Evolutionary conservation across 176 grass and related monocot genomes (phyloP).

Genomic region (Pontederia crassipes): DNA sequence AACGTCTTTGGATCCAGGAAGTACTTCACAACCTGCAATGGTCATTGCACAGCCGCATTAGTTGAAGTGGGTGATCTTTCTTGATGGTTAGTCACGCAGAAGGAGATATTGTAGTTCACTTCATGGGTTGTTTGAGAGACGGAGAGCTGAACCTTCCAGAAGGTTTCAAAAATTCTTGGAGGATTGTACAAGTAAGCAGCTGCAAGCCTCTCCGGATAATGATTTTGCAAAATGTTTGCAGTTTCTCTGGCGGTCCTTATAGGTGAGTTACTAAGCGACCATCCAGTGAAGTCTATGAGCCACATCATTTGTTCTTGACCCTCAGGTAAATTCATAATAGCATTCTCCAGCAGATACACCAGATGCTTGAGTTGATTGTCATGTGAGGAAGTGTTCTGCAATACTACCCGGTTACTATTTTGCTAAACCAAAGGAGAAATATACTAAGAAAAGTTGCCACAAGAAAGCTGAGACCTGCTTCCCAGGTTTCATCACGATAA

Average conservation of each 20-base stretch:
- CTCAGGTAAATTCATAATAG: slow-evolving; percentile 48
- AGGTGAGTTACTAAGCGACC: slow-evolving; percentile 60
- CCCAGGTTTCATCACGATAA: slow-evolving; percentile 58
- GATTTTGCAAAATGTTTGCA: slow-evolving; percentile 55
- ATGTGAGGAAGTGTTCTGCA: slow-evolving; percentile 67
- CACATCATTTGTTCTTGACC: slow-evolving; percentile 74
- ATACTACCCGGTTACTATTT: not conserved
- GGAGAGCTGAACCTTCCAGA: slow-evolving; percentile 47
- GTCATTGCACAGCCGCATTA: not conserved
- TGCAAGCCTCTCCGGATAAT: slow-evolving; percentile 77
- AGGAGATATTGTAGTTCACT: not conserved
- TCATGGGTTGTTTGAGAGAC: not conserved
- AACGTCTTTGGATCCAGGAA: slow-evolving; percentile 58
- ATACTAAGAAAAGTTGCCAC: not conserved
- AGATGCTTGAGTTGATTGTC: slow-evolving; percentile 55
- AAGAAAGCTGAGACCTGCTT: slow-evolving; percentile 38
- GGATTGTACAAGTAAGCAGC: slow-evolving; percentile 64
- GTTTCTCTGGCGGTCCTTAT: slow-evolving; percentile 65
- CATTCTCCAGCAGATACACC: slow-evolving; percentile 78
- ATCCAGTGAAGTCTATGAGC: slow-evolving; percentile 87
- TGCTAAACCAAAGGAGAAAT: not conserved
- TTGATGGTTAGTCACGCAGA: not conserved
- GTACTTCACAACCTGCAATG: slow-evolving; percentile 42
- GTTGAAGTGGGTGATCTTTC: not conserved
- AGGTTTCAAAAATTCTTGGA: slow-evolving; percentile 72